Conservation (phyloP, 805 yeast genomes). For the Metschnikowia borealis region DNA sequence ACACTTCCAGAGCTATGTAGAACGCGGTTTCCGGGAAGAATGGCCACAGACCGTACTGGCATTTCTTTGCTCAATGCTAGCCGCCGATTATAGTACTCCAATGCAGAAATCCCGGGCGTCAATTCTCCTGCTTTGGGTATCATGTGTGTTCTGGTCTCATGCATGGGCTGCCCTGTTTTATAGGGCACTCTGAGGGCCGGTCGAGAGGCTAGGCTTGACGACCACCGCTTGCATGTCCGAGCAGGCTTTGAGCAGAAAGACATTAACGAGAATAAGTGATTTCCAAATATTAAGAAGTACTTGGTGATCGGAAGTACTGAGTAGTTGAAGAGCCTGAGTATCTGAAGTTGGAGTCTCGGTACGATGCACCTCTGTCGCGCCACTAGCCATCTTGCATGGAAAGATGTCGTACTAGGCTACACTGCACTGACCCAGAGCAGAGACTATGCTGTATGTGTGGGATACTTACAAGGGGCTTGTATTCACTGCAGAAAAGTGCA, state of each 20-base stretch:
- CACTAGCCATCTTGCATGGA: background rate
- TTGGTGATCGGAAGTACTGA: background rate
- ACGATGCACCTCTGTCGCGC: conserved; percentile 1
- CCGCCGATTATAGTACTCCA: conserved; percentile 77
- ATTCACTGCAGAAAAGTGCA: conserved; percentile 6
- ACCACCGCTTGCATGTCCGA: conserved; percentile 3
- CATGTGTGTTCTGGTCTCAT: conserved; percentile 76
- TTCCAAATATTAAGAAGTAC: too few species aligned
- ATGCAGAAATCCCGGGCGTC: conserved; percentile 83
- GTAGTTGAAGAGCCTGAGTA: background rate
- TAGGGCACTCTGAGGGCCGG: conserved; percentile 26
- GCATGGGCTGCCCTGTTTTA: conserved; percentile 79
- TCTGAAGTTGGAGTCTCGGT: background rate
- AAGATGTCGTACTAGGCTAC: background rate
- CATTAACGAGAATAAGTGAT: background rate
- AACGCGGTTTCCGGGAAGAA: conserved; percentile 66
- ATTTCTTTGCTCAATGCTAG: conserved; percentile 50
- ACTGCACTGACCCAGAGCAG: background rate
- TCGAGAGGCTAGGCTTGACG: conserved; percentile 18
- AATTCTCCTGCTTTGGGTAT: conserved; percentile 70
- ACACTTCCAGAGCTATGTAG: conserved; percentile 88
- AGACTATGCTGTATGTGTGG: conserved; percentile 13
- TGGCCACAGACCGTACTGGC: conserved; percentile 63
- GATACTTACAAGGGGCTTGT: conserved; percentile 20
- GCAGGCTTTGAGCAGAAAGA: background rate